Evolutionary conservation across 2,329 filamentous ascomycete genomes (phyloP), one percentile per base, ranked within the genome.

Genomic region (Penicillium sp.): DNA sequence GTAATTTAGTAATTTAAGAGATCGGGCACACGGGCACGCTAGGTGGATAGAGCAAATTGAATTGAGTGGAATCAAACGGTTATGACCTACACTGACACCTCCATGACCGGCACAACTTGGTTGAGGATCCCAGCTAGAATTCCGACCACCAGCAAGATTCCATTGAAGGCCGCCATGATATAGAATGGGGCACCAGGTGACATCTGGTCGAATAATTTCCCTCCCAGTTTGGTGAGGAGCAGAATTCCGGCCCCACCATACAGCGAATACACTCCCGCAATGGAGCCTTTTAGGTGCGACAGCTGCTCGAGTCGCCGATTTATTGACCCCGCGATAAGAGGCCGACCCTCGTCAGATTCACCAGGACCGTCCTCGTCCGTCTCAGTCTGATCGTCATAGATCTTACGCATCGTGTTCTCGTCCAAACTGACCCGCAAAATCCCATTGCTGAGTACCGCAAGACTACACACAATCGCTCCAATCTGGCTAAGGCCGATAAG

Each of bases 401-500:
- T 59, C 37, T 67, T 63, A 23, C 50, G 55, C 13, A 60, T 55
- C 13, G 52, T 58, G 56, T 54, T 62, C 56, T 60, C 54, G 27
- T 50, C 56, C n/a, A 57, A 61, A 33, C 61, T 67, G 56, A 69
- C 66, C 43, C 77, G 64, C 75, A 96, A 80, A 23, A 98, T 88
- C 4, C 92, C 93, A 16, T 87, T 86, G 37, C 92, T 92, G 3
- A 99, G 83, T 1, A 95, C 86, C 1, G 91, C 92, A n/a, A 99
- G 83, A 62, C 91, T 96, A 77, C 93, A 97, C 1, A 99, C 95
- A 58, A 99, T 98, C 11, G 92, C 90, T 2, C 93, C 95, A 60
- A 99, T 98, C 75, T 99, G 95, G 68, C 91, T 96, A 69, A 96
- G 85, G 14, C 95, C 95, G 39, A 98, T 86, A 19, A 96, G 77